phyloP scores from a whole-genome alignment of 2,329 filamentous ascomycete species.

The Beauveria varroae region DNA sequence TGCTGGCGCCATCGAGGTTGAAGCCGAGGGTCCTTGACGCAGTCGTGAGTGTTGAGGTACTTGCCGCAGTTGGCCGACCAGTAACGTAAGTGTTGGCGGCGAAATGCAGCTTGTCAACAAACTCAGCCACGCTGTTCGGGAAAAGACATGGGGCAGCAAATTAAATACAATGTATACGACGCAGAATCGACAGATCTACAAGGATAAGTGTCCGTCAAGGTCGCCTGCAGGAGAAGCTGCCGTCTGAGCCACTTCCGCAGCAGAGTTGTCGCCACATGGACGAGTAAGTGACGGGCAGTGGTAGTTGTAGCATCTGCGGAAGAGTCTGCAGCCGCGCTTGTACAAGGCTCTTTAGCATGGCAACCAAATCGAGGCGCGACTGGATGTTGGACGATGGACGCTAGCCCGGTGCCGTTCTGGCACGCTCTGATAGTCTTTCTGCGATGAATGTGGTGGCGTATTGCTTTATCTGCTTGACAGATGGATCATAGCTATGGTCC shows the following conservation, averaged over 20 bases:
- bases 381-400: neutral
- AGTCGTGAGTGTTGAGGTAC: slow-evolving; percentile 18
- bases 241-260: neutral
- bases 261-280: neutral
- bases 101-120: slow-evolving; percentile 12
- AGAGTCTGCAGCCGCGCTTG: too few species aligned
- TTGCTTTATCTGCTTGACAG: neutral
- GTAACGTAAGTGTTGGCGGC: slow-evolving; percentile 12
- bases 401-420: neutral
- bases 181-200: neutral
- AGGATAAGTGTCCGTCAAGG: slow-evolving; percentile 11
- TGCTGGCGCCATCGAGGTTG: slow-evolving; percentile 17
- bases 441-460: neutral
- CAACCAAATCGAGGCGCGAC: neutral
- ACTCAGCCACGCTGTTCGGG: neutral
- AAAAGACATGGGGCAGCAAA: neutral
- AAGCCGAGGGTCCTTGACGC: slow-evolving; percentile 17
- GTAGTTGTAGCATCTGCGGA: too few species aligned
- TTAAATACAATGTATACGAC: neutral
- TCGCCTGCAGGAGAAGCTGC: neutral
- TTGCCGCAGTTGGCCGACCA: slow-evolving; percentile 12
- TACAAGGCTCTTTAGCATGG: neutral
- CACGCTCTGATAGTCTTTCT: neutral
- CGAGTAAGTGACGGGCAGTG: neutral
- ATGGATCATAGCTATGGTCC: neutral